Evolutionary conservation across 805 yeast species (phyloP), one percentile per base, ranked within the genome.

Genomic region (Cyberlindnera mrakii): DNA sequence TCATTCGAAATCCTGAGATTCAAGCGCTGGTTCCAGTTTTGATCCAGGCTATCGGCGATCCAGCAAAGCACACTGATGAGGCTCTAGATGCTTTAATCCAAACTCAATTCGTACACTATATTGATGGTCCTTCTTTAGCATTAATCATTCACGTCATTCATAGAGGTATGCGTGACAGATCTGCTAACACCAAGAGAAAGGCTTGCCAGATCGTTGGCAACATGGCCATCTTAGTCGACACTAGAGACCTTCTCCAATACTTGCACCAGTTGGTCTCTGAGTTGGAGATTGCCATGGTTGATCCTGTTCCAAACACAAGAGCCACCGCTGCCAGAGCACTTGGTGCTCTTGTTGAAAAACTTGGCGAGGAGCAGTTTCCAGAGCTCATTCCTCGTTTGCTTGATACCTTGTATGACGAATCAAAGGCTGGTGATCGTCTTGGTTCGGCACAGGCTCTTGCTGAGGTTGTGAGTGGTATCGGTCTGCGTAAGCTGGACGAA

Each of bases 191-290:
- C 5, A 93, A 91, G 70, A 79, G 85, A 62, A 88, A 88, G 63
- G 91, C 98, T 0, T 90, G 98, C 64, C 97, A 93, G 65, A 91
- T 93, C 70, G 97, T 93, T 27, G 99, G 99, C 49, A 93, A 93
- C 59, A 93, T 93, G 98, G 89, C 98, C 2, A 88, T 93, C 60
- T 72, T 93, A 55, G 96, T 95, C 15, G 98, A 91, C 55, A 72
- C 87, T 15, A 78, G 76, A 52, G 99, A 93, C 62, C 71, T 93
- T 47, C 65, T 78, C 40, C 97, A 96, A 20, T 93, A 93, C 65
- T 69, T 93, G 55, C 75, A 80, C 18, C 77, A 80, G 35, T 71
- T 93, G 53, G 82, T 91, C 35, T 72, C 79, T 10, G 96, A 89
- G 54, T 75, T 93, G 47, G 96, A 93, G 62, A 72, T 77, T 35